These are phyloP conservation scores for Daldinia caldariorum DNA, from an alignment of 495 filamentous ascomycete species.

Conservation along the genomic window DNA sequence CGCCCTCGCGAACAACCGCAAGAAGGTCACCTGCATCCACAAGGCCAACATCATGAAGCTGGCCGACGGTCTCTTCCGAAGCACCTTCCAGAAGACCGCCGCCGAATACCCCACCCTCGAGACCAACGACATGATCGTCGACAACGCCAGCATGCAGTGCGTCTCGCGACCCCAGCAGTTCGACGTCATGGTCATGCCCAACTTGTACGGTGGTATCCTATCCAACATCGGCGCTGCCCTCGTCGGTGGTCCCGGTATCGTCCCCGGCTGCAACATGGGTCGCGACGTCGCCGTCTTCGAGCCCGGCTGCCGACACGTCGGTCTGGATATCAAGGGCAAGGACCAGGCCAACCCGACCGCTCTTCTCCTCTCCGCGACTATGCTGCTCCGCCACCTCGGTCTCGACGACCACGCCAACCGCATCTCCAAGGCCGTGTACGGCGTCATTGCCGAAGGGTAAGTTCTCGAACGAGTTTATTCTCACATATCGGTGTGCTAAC, in stretches of 20 bases:
- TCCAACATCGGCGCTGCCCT: slow-evolving; percentile 99
- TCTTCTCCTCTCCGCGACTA: slow-evolving; percentile 90
- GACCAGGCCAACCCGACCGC: slow-evolving; percentile 98
- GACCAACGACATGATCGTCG: slow-evolving; percentile 98
- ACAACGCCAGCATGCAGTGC: slow-evolving; percentile 99
- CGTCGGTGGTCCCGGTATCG: slow-evolving; percentile 96
- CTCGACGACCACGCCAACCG: slow-evolving; percentile 97
- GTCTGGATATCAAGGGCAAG: slow-evolving; percentile 98
- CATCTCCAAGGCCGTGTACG: slow-evolving; percentile 96
- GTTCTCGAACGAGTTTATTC: slow-evolving; percentile 46
- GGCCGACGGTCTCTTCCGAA: slow-evolving; percentile 97
- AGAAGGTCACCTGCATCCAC: slow-evolving; percentile 99
- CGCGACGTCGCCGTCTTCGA: slow-evolving; percentile 98
- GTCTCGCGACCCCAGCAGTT: slow-evolving; percentile 96
- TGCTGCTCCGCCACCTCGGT: slow-evolving; percentile 95
- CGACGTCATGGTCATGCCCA: slow-evolving; percentile 99
- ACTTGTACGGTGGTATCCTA: slow-evolving; percentile 97
- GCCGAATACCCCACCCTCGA: slow-evolving; percentile 93
- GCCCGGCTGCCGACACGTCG: slow-evolving; percentile 97
- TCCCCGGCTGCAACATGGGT: slow-evolving; percentile 99
- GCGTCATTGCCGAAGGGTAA: slow-evolving; percentile 93
- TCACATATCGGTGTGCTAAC: slow-evolving; percentile 45
- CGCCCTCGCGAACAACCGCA: slow-evolving; percentile 95
- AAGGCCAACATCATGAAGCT: slow-evolving; percentile 99
- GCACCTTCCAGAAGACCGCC: slow-evolving; percentile 91